Base-by-base conservation (phyloP, 306 rosid species). In the Castanopsis chinensis region DNA sequence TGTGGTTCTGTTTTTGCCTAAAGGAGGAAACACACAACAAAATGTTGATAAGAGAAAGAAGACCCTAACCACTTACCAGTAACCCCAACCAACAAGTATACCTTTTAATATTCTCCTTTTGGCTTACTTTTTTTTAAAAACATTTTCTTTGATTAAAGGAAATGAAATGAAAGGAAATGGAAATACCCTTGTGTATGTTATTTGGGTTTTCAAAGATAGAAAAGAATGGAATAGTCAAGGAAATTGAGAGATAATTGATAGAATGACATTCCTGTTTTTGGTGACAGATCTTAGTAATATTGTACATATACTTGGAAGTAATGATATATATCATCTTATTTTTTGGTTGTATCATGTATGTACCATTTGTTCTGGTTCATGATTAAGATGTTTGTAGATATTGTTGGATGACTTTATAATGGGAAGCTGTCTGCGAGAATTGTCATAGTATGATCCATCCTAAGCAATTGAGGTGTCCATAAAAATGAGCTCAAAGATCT, bases 1-100 rank as follows among this genome's bases (percentile, higher is more conserved):
- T 84, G 78, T 18, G 92, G 89, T 75, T 86, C 81, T 54, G 85
- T 82, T 73, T 88, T 88, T 53, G 87, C 86, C 43, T 89, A 43
- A 85, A 20, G n/a, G 8, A 1, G 28, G n/a, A 11, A 6, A 35
- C 13, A 54, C 30, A 30, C 57, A 73, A 43, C 33, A 28, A n/a
- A 45, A 55, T 41, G n/a, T 13, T 17, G 11, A 12, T 19, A 9
- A 53, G 11, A 49, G 43, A 45, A 56, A 54, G 43, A 37, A 33
- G 41, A 17, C 65, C 58, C 70, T 35, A 74, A 74, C 49, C 55
- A 60, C 30, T 28, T 28, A 28, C 30, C 30, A 28, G 30, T 28
- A 28, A 65, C 61, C 27, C 68, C 55, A 43, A 60, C 77, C 35
- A 32, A 25, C 75, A 35, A 80, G 61, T 77, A 85, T 79, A 67